Percentiles rank a stretch among this genome's conserved stretches.
Evolutionary conservation across 2,329 filamentous ascomycete genomes (phyloP).

Genomic region (Graphilbum sp.): DNA sequence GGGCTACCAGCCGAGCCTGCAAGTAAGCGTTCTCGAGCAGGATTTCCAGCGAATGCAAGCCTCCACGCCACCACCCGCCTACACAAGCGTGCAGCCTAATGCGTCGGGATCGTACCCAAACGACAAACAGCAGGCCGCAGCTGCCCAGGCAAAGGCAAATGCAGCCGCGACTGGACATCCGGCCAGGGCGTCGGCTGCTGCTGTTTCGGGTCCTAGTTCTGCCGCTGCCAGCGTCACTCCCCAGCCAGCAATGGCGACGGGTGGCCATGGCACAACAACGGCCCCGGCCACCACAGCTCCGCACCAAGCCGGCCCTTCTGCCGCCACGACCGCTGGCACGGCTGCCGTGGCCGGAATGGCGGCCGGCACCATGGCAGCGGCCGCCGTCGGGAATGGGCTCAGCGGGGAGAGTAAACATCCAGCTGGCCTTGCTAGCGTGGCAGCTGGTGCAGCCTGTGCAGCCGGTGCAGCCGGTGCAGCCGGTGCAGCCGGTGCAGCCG

Average conservation of each 20-base stretch:
- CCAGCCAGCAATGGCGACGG: conserved; percentile 1
- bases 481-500: too few species aligned
- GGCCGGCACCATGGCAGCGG: conserved; percentile 6
- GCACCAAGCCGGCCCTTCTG: neutral
- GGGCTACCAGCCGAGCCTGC: conserved; percentile 26
- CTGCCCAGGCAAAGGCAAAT: conserved; percentile 11
- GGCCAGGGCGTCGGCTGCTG: conserved; percentile 1
- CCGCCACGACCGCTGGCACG: neutral
- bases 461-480: too few species aligned
- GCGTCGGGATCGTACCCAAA: conserved; percentile 54
- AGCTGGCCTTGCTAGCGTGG: too few species aligned
- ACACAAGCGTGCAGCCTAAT: conserved; percentile 55
- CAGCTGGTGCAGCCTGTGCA: too few species aligned
- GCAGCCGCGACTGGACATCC: neutral
- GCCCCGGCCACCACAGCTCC: neutral
- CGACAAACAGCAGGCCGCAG: conserved; percentile 48
- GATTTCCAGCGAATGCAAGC: conserved; percentile 72
- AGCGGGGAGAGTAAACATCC: too few species aligned
- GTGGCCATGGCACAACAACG: conserved; percentile 2
- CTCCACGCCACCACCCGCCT: conserved; percentile 85
- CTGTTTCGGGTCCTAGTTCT: too few species aligned
- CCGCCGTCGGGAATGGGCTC: conserved; percentile 12
- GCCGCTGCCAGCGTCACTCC: neutral
- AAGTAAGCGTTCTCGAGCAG: conserved; percentile 62
- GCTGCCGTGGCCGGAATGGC: neutral